Evolutionary conservation across 352 stramenopile species (phyloP).

Genomic region (Peronospora destructor): DNA sequence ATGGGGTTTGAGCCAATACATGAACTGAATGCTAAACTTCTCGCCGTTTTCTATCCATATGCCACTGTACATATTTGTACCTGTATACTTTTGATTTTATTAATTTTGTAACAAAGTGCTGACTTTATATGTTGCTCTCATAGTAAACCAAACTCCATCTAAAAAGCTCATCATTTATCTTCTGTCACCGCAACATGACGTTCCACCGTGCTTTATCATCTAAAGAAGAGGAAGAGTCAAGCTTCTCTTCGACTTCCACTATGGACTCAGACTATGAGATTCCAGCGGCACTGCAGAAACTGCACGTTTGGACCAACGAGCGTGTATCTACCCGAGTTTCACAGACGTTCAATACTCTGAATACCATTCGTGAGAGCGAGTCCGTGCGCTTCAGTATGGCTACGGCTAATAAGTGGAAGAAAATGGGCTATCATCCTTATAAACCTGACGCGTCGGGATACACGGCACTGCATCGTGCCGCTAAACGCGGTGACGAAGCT

Average conservation of each 20-base stretch:
- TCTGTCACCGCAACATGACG: constrained; percentile 10
- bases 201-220: constrained; percentile 17
- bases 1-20: not conserved
- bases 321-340: constrained; percentile 62
- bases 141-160: not conserved
- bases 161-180: not conserved
- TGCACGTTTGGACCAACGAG: constrained; percentile 59
- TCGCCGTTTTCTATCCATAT: too few relatives aligned
- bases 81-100: not conserved
- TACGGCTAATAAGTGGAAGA: constrained; percentile 79
- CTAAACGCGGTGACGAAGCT: constrained; percentile 57
- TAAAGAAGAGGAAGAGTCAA: constrained; percentile 49
- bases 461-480: constrained; percentile 71
- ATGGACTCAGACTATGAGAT: constrained; percentile 85
- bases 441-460: constrained; percentile 71
- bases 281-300: constrained; percentile 52
- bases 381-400: constrained; percentile 73
- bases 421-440: constrained; percentile 79
- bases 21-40: constrained; percentile 20
- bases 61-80: not conserved
- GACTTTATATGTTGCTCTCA: not conserved
- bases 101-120: not conserved
- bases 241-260: constrained; percentile 72
- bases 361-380: constrained; percentile 67
- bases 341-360: constrained; percentile 50